Percentiles rank a stretch among this genome's conserved stretches.
Evolutionary conservation across 768 basidiomycete genomes (phyloP).

Genomic region (Suillus discolor): DNA sequence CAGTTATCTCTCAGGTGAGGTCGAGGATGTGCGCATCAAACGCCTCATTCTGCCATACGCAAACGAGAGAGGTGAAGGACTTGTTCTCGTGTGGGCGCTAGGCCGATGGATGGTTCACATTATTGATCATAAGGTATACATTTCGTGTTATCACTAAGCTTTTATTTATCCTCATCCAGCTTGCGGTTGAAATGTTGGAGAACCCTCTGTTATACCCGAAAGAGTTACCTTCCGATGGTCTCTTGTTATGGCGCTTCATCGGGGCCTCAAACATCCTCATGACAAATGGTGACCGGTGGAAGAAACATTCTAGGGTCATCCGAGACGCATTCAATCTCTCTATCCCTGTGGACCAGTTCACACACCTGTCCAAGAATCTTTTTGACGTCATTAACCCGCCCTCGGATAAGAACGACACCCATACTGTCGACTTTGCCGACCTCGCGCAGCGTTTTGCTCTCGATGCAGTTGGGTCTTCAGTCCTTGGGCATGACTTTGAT

Average conservation of each 20-base stretch:
- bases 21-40: conserved; percentile 36
- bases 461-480: conserved; percentile 39
- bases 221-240: conserved; percentile 32
- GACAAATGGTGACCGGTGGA: conserved; percentile 42
- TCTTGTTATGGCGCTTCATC: conserved; percentile 39
- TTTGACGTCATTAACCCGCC: conserved; percentile 22
- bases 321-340: conserved; percentile 36
- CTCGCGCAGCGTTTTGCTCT: conserved; percentile 34
- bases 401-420: conserved; percentile 32
- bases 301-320: conserved; percentile 37
- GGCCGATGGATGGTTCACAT: conserved; percentile 46
- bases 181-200: conserved; percentile 24
- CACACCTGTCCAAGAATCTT: conserved; percentile 33
- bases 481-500: conserved; percentile 41
- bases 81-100: conserved; percentile 41
- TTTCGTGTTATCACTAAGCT: background rate
- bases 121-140: conserved; percentile 34
- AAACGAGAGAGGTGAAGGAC: conserved; percentile 29
- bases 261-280: conserved; percentile 39
- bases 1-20: conserved; percentile 38
- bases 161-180: background rate
- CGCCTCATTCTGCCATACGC: conserved; percentile 40
- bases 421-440: conserved; percentile 29
- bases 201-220: conserved; percentile 15
- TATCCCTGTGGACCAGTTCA: conserved; percentile 37